Conservation (phyloP, 805 yeast genomes). For the Alloascoidea hylecoeti region DNA sequence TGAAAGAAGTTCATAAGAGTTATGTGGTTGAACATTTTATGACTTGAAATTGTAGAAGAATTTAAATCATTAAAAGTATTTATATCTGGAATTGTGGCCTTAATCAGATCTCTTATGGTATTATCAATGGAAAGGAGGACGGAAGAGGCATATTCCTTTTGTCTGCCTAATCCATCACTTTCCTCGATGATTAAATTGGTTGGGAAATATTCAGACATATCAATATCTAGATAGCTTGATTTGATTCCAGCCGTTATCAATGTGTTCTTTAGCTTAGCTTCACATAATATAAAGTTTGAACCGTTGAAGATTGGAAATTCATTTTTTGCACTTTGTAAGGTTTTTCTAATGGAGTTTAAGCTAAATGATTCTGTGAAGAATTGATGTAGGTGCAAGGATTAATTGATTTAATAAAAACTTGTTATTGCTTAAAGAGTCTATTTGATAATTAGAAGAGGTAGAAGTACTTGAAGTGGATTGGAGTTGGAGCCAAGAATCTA, state of each 20-base stretch:
- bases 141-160: neutral
- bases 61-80: neutral
- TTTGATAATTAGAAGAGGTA: neutral
- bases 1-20: no score
- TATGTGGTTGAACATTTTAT: no score
- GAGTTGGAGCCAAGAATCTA: neutral
- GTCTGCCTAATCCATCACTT: neutral
- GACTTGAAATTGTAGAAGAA: neutral
- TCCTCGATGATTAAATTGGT: neutral
- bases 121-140: neutral
- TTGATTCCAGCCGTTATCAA: neutral
- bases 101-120: neutral
- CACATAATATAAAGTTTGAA: neutral
- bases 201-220: neutral
- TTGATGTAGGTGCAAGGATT: neutral
- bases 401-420: no score
- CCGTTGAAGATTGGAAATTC: neutral
- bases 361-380: neutral
- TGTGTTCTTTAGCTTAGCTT: neutral
- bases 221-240: neutral
- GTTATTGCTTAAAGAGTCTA: conserved; percentile 1
- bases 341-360: neutral
- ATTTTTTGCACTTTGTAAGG: neutral
- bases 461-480: no score
- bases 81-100: neutral